These are phyloP conservation scores for Blastocystis sp. DNA, from an alignment of 352 stramenopile genomes.

Conservation along the genomic window DNA sequence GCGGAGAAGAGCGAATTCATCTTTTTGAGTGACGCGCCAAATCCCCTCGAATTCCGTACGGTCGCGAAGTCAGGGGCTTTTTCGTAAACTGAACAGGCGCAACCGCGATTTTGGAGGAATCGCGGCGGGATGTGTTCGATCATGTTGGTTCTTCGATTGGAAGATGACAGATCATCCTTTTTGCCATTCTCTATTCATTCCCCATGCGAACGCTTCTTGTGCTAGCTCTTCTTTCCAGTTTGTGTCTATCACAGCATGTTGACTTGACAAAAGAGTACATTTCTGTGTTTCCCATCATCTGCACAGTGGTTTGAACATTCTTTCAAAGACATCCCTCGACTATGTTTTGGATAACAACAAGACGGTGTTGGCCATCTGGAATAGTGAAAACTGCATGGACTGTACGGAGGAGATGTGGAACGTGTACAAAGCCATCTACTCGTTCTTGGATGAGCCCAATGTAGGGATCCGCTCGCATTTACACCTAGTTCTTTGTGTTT, in stretches of 20 bases:
- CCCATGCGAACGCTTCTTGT: background rate
- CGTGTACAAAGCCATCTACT: constrained; percentile 28
- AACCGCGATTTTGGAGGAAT: no score
- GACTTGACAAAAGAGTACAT: constrained; percentile 43
- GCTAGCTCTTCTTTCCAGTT: background rate
- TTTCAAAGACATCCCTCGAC: background rate
- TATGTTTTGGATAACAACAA: background rate
- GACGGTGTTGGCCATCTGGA: constrained; percentile 32
- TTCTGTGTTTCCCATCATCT: background rate
- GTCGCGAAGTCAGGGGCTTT: background rate
- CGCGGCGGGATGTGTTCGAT: no score
- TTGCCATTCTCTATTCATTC: background rate
- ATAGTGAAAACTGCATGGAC: constrained; percentile 8
- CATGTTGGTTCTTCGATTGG: no score
- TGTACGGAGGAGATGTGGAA: constrained; percentile 25
- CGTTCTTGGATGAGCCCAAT: constrained; percentile 10
- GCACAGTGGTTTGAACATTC: constrained; percentile 30
- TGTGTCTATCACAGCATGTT: background rate
- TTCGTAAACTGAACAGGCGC: no score
- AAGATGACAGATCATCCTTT: background rate
- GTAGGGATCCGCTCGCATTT: background rate
- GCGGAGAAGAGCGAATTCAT: constrained; percentile 49
- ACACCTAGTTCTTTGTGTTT: constrained; percentile 35
- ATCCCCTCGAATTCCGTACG: background rate
- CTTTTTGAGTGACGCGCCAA: constrained; percentile 7